Evolutionary conservation across 2,329 filamentous ascomycete species (phyloP).

Genomic region (Stromatinia cepivora): DNA sequence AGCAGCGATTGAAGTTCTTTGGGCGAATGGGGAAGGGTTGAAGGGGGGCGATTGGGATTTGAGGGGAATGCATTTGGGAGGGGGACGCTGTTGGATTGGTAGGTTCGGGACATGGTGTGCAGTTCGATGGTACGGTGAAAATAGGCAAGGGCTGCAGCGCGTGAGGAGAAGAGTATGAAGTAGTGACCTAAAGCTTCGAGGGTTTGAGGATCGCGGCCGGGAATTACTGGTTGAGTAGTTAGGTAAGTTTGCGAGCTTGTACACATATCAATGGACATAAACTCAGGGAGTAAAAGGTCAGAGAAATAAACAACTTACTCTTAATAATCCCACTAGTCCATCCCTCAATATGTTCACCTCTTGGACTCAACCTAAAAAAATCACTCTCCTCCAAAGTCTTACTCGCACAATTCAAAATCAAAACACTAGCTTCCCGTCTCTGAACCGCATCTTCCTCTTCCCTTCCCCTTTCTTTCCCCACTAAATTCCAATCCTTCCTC

Average conservation of each 20-base stretch:
- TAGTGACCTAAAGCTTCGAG: slow-evolving; percentile 65
- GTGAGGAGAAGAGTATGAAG: slow-evolving; percentile 65
- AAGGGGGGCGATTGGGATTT: slow-evolving; percentile 29
- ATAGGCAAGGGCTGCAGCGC: slow-evolving; percentile 61
- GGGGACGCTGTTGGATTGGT: slow-evolving; percentile 41
- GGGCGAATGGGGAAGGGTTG: slow-evolving; percentile 44
- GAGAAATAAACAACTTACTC: slow-evolving; percentile 42
- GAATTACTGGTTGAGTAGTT: slow-evolving; percentile 51
- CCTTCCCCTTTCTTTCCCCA: not conserved
- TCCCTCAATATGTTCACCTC: slow-evolving; percentile 62
- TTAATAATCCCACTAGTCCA: slow-evolving; percentile 66
- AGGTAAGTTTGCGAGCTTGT: slow-evolving; percentile 2
- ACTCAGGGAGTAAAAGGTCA: no score
- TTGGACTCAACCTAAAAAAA: slow-evolving; percentile 66
- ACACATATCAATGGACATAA: not conserved
- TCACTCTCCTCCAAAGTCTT: slow-evolving; percentile 64
- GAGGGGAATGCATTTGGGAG: slow-evolving; percentile 44
- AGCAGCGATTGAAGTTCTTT: slow-evolving; percentile 50
- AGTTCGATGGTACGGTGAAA: slow-evolving; percentile 54
- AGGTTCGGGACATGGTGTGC: slow-evolving; percentile 47
- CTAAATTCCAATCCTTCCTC: slow-evolving; percentile 15
- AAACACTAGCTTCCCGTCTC: slow-evolving; percentile 31
- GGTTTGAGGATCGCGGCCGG: slow-evolving; percentile 62
- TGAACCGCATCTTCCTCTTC: slow-evolving; percentile 12
- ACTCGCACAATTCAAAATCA: slow-evolving; percentile 61